Base-by-base conservation (phyloP, 164 flowering plant genomes). In the Vitis rotundifolia region DNA sequence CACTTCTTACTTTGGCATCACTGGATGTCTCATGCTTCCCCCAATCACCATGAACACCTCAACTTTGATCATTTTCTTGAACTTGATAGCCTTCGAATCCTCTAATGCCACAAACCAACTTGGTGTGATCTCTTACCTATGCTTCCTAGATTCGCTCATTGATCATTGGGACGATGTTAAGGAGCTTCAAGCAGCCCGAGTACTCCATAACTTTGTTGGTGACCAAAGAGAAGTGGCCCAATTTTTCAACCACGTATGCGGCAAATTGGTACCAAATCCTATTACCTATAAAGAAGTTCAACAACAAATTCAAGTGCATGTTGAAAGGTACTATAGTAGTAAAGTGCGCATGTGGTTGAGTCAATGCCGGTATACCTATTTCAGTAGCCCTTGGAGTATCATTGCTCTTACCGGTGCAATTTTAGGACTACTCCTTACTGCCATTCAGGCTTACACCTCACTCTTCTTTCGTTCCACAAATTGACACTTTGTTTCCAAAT, bases 71-170 rank as follows among this genome's bases (percentile, higher is more conserved):
- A 31, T 6, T 31, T 31, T 31, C 37, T 31, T 31, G 37, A 31
- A 31, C 37, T 31, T 31, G 37, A 31, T 31, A 31, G 37, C 37
- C 37, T 31, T 31, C 37, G 37, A 31, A 31, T 31, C 37, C 37
- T 31, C 37, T 31, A 6, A 31, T 31, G 7, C 37, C 7, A 31
- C 37, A 3, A 31, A 31, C 37, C 37, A 71, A 14, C 15, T 16
- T 6, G 56, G 15, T 37, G 68, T 71, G 13, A 71, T 62, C 31
- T 53, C 61, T 2, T 62, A 51, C 61, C 3, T 62, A 12, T 62
- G 67, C 52, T 71, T 71, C 69, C 9, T 71, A 56, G 74, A 71
- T 29, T 57, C 69, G 0, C 63, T 64, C 10, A 71, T 71, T 7
- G 69, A 71, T 28, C 11, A 31, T 31, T 31, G 37, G 37, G 37